A percentile compares a stretch with the other conserved stretches of the same genome.
phyloP scores from a whole-genome alignment of 805 yeast species.

The Wickerhamia fluorescens region DNA sequence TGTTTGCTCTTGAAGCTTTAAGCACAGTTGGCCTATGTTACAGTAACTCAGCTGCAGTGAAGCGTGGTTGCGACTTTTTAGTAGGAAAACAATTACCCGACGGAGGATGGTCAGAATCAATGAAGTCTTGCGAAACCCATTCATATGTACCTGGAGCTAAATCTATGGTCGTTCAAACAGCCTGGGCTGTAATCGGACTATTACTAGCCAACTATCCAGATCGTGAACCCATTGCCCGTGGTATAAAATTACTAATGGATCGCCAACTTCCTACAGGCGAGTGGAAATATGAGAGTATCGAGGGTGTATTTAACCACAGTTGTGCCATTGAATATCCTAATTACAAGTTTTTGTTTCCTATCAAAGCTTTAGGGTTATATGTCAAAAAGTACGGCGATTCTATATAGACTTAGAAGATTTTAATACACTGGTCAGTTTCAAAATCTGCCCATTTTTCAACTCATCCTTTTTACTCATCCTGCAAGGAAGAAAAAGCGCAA shows the following conservation, averaged over 20 bases:
- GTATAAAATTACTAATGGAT: conserved; percentile 52
- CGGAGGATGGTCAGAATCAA: conserved; percentile 98
- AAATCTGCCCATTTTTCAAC: no score
- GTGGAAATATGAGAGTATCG: conserved; percentile 78
- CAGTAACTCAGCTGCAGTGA: conserved; percentile 52
- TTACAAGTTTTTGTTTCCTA: conserved; percentile 81
- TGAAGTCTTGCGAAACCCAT: conserved; percentile 81
- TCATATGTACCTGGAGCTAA: conserved; percentile 60
- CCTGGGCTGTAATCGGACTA: conserved; percentile 87
- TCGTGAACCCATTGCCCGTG: conserved; percentile 51
- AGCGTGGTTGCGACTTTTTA: conserved; percentile 79
- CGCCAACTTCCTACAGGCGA: conserved; percentile 74
- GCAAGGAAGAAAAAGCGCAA: no score
- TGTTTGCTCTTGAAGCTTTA: conserved; percentile 96
- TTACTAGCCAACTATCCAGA: conserved; percentile 78
- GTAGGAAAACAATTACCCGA: conserved; percentile 68
- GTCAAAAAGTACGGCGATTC: conserved; percentile 21
- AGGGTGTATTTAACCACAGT: conserved; percentile 91
- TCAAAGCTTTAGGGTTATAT: conserved; percentile 85
- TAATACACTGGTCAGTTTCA: no score
- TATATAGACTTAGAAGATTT: background rate
- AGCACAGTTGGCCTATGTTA: conserved; percentile 61
- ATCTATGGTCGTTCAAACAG: conserved; percentile 79
- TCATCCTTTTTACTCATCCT: no score
- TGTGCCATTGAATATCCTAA: conserved; percentile 95